Evolutionary conservation across 176 grass and related monocot genomes (phyloP).

Genomic region (Guadua angustifolia): DNA sequence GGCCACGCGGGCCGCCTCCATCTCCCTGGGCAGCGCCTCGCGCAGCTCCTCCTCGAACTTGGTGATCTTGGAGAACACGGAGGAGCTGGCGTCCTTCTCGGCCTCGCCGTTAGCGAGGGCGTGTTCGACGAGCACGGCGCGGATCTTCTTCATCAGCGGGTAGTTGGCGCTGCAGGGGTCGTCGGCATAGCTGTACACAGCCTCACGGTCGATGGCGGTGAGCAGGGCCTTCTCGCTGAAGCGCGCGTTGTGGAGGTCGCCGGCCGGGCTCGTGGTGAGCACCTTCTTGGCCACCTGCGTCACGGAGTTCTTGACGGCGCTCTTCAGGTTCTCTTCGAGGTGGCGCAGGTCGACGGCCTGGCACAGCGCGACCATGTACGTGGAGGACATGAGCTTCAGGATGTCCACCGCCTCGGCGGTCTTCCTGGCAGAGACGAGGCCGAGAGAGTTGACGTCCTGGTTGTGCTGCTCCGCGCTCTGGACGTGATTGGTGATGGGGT

Average conservation of each 20-base stretch:
- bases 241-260: conserved; percentile 51
- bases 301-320: conserved; percentile 51
- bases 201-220: conserved; percentile 60
- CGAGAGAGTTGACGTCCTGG: conserved; percentile 90
- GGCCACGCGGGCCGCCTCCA: conserved; percentile 54
- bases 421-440: conserved; percentile 79
- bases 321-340: conserved; percentile 76
- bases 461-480: conserved; percentile 97
- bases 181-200: conserved; percentile 63
- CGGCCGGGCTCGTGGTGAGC: conserved; percentile 42
- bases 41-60: conserved; percentile 60
- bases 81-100: conserved; percentile 47
- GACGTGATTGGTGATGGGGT: conserved; percentile 84
- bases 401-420: conserved; percentile 82
- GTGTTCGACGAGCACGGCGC: conserved; percentile 70
- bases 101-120: conserved; percentile 52
- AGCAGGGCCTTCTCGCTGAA: conserved; percentile 67
- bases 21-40: conserved; percentile 55
- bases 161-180: conserved; percentile 60
- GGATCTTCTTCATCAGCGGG: conserved; percentile 66
- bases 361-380: conserved; percentile 68
- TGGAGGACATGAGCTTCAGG: conserved; percentile 77
- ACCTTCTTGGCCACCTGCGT: conserved; percentile 45
- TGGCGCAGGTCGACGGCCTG: conserved; percentile 76
- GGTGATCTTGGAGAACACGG: conserved; percentile 64